Evolutionary conservation across 1,284 basidiomycete genomes (phyloP), one percentile per base, ranked within the genome.

Genomic region (Ganoderma lucidum): DNA sequence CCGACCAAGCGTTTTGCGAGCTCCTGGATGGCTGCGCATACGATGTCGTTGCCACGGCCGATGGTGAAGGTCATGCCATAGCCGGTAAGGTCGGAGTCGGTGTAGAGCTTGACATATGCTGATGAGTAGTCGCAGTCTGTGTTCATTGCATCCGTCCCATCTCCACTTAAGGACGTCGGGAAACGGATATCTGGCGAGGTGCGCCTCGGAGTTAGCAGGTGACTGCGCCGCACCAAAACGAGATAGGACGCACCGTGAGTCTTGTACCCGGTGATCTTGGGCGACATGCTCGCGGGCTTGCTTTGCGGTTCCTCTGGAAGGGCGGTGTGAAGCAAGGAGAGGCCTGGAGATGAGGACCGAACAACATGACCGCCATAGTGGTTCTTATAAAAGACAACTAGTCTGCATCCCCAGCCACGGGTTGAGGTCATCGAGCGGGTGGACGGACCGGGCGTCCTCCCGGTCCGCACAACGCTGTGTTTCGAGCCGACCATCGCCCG

Each of bases 41-140:
- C 96, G 75, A 97, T 96, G 71, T 98, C 97, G 79, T 97, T 98
- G 35, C 96, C 96, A 53, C 96, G 90, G 5, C 96, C 96, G 76
- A 97, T 97, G n/a, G 96, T 97, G 80, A 98, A 98, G 15, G 96
- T 97, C 96, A 97, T 96, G 64, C 96, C 96, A 76, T 95, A 90
- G 41, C 96, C 96, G 65, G 90, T 87, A 62, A 96, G 88, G 65
- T 89, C 86, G 5, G 87, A 83, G 64, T 90, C 86, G 3, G 96
- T 96, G 75, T 89, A 83, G 67, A 98, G 84, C 10, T 89, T 88
- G 60, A 98, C 85, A 79, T 98, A 98, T 2, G 96, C 96, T 0
- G 96, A 94, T 1, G 94, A 96, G 83, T 98, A 98, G 82, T 98
- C 96, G 81, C 96, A 97, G 69, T 95, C 94, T 53, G 93, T 94